phyloP scores from a whole-genome alignment of 2,329 filamentous ascomycete genomes.

The Colletotrichum coccodes region DNA sequence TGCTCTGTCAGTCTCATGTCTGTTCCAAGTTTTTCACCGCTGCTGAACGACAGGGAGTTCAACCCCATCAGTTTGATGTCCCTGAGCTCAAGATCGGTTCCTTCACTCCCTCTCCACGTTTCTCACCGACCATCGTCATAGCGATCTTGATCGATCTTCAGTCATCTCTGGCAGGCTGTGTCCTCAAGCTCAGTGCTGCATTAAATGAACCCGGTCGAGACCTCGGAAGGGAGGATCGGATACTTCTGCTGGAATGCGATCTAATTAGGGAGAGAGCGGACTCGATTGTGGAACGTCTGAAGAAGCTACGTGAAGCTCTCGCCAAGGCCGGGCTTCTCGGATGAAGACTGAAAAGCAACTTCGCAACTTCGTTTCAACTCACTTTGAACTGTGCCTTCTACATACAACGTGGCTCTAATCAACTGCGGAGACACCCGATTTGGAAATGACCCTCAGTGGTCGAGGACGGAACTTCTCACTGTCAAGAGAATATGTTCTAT shows the following conservation, averaged over 20 bases:
- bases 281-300: slow-evolving; percentile 34
- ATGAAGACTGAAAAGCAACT: neutral
- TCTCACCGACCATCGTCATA: slow-evolving; percentile 46
- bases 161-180: slow-evolving; percentile 31
- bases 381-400: too few relatives aligned
- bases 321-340: neutral
- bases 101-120: slow-evolving; percentile 44
- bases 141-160: slow-evolving; percentile 45
- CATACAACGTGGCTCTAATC: too few relatives aligned
- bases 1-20: slow-evolving; percentile 43
- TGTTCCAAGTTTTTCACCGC: slow-evolving; percentile 44
- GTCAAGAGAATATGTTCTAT: too few relatives aligned
- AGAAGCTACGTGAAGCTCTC: slow-evolving; percentile 13
- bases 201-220: neutral
- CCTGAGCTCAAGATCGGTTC: slow-evolving; percentile 53
- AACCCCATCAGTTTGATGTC: slow-evolving; percentile 46
- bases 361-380: neutral
- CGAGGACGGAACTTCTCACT: too few relatives aligned
- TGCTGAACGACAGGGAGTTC: slow-evolving; percentile 35
- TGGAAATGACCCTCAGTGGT: too few relatives aligned
- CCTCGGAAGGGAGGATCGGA: slow-evolving; percentile 31
- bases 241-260: slow-evolving; percentile 41
- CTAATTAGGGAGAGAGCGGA: slow-evolving; percentile 36
- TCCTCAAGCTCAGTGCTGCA: neutral
- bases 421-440: too few relatives aligned